These are phyloP conservation scores for Delonix regia DNA, from an alignment of 306 rosid species.

Conservation along the genomic window DNA sequence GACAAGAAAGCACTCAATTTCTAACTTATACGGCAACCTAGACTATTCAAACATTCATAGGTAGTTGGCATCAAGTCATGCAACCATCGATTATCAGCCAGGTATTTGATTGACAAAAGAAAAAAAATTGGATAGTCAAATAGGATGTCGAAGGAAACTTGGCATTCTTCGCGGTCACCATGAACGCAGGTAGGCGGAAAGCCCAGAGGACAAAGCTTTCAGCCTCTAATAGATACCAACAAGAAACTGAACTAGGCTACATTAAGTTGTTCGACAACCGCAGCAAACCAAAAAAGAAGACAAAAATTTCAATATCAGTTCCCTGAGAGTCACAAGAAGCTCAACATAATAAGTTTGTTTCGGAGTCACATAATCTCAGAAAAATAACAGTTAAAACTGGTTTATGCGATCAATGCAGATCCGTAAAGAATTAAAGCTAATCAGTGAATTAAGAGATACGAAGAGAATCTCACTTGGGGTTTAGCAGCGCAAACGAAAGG, in stretches of 20 bases:
- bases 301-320: slow-evolving; percentile 1
- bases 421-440: neutral
- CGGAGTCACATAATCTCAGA: neutral
- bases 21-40: neutral
- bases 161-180: neutral
- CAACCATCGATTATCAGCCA: neutral
- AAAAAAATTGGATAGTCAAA: slow-evolving; percentile 2
- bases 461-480: slow-evolving; percentile 20
- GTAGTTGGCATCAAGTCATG: neutral
- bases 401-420: slow-evolving; percentile 19
- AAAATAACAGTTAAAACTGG: neutral
- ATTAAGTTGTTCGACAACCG: neutral
- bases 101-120: neutral
- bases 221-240: neutral
- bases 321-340: neutral
- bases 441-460: neutral
- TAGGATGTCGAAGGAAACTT: neutral
- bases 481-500: slow-evolving; percentile 10
- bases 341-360: neutral
- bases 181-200: neutral
- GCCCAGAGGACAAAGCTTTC: neutral
- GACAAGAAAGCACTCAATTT: neutral
- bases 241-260: neutral
- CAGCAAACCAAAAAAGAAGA: neutral
- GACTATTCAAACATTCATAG: neutral